Percentiles rank a stretch among this genome's conserved stretches.
These are phyloP conservation scores for Fusarium sp. DNA, from an alignment of 2,329 filamentous ascomycete genomes.

Conservation along the genomic window DNA sequence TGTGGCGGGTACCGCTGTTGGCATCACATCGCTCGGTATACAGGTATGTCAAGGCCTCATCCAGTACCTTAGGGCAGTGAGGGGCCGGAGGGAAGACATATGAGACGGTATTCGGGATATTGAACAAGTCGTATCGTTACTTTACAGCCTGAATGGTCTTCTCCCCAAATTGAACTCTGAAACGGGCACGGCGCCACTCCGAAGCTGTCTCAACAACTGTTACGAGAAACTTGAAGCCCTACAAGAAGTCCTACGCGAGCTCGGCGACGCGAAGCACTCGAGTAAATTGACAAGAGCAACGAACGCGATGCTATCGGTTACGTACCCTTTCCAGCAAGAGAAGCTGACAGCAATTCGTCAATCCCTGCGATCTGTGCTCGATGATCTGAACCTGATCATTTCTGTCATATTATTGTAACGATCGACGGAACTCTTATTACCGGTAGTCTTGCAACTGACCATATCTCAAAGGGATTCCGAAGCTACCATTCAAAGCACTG, in stretches of 20 bases:
- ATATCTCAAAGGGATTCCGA: background rate
- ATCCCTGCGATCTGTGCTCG: background rate
- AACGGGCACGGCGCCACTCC: background rate
- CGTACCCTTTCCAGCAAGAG: background rate
- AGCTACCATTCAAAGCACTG: fast-evolving
- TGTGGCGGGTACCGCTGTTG: background rate
- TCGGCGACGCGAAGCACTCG: fast-evolving
- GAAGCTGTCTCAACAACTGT: background rate
- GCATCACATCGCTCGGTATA: slow-evolving; percentile 14
- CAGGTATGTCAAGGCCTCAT: slow-evolving; percentile 9
- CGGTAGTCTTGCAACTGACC: background rate
- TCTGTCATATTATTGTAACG: background rate
- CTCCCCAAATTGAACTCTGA: fast-evolving
- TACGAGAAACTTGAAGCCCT: background rate
- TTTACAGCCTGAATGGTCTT: background rate
- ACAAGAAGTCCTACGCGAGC: background rate
- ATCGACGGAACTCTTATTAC: fast-evolving
- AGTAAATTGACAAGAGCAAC: background rate
- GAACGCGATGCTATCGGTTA: background rate
- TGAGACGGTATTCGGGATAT: background rate
- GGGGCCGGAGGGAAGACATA: background rate
- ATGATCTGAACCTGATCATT: background rate
- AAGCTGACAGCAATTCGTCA: background rate
- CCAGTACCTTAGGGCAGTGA: background rate
- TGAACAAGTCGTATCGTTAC: background rate